Conservation (phyloP, 805 yeast genomes). For the Starmera amethionina region DNA sequence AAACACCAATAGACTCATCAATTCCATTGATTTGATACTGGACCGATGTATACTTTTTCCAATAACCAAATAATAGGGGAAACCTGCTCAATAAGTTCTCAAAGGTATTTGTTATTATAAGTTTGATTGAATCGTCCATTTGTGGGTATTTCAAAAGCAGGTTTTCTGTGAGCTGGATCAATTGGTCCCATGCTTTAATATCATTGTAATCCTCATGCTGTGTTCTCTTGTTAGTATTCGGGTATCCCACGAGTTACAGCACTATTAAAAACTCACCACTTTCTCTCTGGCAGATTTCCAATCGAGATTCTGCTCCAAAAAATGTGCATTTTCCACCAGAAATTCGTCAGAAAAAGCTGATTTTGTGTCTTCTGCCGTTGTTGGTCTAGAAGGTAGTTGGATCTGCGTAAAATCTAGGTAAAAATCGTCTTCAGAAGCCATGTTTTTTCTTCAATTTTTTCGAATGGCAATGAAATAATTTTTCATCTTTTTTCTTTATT, state of each 20-base stretch:
- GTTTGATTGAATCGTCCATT: slow-evolving; percentile 22
- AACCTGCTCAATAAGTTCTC: slow-evolving; percentile 37
- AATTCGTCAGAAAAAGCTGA: slow-evolving; percentile 5
- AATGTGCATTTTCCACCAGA: slow-evolving; percentile 6
- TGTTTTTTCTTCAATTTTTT: neutral
- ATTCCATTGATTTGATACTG: slow-evolving; percentile 49
- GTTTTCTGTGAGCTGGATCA: slow-evolving; percentile 25
- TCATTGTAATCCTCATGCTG: slow-evolving; percentile 20
- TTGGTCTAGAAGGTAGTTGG: neutral
- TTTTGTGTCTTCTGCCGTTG: neutral
- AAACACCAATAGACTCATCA: slow-evolving; percentile 34
- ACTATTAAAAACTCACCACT: slow-evolving; percentile 6
- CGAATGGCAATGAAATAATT: too few relatives aligned
- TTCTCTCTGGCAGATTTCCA: slow-evolving; percentile 15
- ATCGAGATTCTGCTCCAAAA: slow-evolving; percentile 14
- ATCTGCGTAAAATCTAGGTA: neutral
- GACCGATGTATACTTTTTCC: slow-evolving; percentile 53
- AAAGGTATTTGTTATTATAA: slow-evolving; percentile 24
- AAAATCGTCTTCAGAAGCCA: neutral
- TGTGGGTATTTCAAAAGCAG: slow-evolving; percentile 22
- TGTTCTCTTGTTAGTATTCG: slow-evolving; percentile 1
- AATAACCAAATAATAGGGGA: slow-evolving; percentile 50
- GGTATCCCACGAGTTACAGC: slow-evolving; percentile 1
- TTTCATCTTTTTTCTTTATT: too few relatives aligned
- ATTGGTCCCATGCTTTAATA: slow-evolving; percentile 28